phyloP scores from a whole-genome alignment of 805 yeast genomes.

The Blastobotrys attinorum region DNA sequence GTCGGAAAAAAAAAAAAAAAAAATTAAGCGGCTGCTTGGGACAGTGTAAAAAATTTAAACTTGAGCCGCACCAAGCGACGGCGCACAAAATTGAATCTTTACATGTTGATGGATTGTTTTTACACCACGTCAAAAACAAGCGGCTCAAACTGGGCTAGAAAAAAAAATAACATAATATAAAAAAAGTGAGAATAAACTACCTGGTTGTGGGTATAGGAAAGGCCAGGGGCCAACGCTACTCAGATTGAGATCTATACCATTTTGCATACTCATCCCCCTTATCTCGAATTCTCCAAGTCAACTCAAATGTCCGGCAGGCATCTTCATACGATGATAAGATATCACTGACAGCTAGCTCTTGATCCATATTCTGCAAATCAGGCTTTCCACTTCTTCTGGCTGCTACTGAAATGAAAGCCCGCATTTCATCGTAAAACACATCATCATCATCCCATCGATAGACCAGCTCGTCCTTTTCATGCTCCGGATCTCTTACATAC shows the following conservation, averaged over 20 bases:
- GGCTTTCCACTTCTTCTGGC: conserved; percentile 3
- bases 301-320: conserved; percentile 14
- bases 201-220: too few species aligned
- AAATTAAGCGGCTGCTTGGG: too few species aligned
- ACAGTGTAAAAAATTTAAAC: too few species aligned
- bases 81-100: too few species aligned
- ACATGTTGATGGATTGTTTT: too few species aligned
- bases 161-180: background rate
- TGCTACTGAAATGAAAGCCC: conserved; percentile 11
- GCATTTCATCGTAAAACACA: conserved; percentile 13
- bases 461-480: conserved; percentile 9
- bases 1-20: background rate
- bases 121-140: too few species aligned
- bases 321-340: conserved; percentile 13
- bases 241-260: background rate
- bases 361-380: conserved; percentile 3
- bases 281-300: conserved; percentile 16
- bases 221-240: too few species aligned
- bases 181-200: too few species aligned
- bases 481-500: conserved; percentile 13
- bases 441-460: conserved; percentile 14
- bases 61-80: too few species aligned
- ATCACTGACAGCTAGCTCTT: conserved; percentile 4
- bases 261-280: conserved; percentile 1
- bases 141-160: too few species aligned